Evolutionary conservation across 352 stramenopile species (phyloP).

Genomic region (Discostella stelligera): DNA sequence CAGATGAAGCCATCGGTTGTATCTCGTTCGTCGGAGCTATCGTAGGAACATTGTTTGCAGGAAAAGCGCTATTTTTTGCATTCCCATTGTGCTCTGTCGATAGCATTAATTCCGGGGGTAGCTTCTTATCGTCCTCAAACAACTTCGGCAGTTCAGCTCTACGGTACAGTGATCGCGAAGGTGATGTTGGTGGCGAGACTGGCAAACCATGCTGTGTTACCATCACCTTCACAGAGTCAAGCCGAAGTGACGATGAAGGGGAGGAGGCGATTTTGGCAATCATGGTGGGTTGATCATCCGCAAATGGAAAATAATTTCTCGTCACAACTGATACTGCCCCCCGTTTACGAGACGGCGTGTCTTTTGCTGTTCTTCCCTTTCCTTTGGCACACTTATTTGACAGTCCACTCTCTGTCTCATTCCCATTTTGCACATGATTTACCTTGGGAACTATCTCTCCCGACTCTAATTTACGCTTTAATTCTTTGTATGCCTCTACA

Average conservation of each 20-base stretch:
- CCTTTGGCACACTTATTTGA: constrained; percentile 5
- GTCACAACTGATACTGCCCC: background rate
- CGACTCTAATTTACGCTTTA: constrained; percentile 56
- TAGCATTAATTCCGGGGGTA: background rate
- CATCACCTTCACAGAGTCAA: constrained; percentile 25
- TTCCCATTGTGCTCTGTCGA: constrained; percentile 3
- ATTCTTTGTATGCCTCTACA: constrained; percentile 69
- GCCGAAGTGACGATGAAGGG: background rate
- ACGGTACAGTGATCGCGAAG: background rate
- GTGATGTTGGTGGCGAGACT: constrained; percentile 21
- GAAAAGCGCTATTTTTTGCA: background rate
- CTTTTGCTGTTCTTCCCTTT: background rate
- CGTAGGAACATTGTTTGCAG: no score
- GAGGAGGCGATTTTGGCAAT: constrained; percentile 7
- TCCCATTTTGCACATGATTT: constrained; percentile 7
- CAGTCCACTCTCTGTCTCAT: background rate
- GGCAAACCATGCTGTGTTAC: constrained; percentile 32
- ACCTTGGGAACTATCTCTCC: constrained; percentile 40
- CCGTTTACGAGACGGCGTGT: background rate
- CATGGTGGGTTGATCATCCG: constrained; percentile 23
- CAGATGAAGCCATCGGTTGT: no score
- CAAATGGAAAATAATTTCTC: constrained; percentile 21
- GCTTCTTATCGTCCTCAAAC: background rate
- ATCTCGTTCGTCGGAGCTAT: no score
- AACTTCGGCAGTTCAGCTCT: background rate